A percentile compares a stretch with the other conserved stretches of the same genome.
Evolutionary conservation across 2,329 filamentous ascomycete genomes (phyloP).

Genomic region (Pseudogymnoascus sp.): DNA sequence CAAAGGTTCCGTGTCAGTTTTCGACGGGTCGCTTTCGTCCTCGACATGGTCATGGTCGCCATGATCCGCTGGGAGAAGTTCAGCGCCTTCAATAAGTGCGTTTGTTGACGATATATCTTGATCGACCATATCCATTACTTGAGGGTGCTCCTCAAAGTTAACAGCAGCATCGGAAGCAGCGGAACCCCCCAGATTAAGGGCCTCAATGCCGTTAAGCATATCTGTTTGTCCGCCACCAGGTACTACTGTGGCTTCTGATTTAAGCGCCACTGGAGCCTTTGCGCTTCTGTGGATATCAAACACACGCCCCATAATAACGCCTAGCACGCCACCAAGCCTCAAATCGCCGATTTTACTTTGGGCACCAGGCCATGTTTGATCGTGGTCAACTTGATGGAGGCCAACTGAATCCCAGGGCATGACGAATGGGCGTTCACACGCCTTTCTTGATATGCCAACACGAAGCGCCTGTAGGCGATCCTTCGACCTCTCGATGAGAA

Average conservation of each 20-base stretch:
- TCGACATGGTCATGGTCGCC: not conserved
- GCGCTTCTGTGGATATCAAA: conserved; percentile 45
- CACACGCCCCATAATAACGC: conserved; percentile 58
- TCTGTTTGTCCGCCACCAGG: not conserved
- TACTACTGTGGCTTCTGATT: not conserved
- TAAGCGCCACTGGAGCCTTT: conserved; percentile 12
- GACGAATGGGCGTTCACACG: conserved; percentile 42
- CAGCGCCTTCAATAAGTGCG: not conserved
- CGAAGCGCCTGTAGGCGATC: conserved; percentile 60
- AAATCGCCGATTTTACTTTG: conserved; percentile 50
- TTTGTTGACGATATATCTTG: conserved; percentile 1
- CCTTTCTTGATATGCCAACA: conserved; percentile 57
- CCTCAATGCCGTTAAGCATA: not conserved
- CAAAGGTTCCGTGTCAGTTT: not conserved
- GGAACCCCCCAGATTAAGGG: not conserved
- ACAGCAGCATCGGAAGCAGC: not conserved
- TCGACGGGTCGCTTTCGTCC: not conserved
- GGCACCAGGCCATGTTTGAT: conserved; percentile 46
- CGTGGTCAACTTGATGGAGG: conserved; percentile 56
- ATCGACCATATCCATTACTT: not conserved
- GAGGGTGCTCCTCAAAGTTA: not conserved
- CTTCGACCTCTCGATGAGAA: conserved; percentile 64
- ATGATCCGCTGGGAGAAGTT: not conserved
- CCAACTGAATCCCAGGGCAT: conserved; percentile 54
- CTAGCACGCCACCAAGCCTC: conserved; percentile 59